Evolutionary conservation across 179 eudicot species (phyloP).

Genomic region (Vitellaria paradoxa): DNA sequence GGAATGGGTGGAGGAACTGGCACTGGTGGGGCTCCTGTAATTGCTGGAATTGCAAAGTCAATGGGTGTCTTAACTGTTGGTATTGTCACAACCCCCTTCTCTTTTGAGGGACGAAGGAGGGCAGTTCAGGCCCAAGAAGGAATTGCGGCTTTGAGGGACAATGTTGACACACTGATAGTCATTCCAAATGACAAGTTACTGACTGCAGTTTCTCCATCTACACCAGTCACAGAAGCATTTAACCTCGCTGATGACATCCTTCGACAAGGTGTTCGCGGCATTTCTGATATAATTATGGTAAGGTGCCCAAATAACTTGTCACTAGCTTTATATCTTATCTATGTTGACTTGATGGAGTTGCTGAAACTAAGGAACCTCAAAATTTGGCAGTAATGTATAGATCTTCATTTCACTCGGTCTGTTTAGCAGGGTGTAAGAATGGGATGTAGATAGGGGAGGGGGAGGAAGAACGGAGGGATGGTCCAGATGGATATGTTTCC

Average conservation of each 20-base stretch:
- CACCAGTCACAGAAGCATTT: constrained; percentile 98
- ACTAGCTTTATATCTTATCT: background rate
- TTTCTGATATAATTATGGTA: constrained; percentile 96
- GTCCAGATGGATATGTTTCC: too few relatives aligned
- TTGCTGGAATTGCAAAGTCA: constrained; percentile 89
- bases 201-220: constrained; percentile 87
- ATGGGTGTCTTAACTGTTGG: constrained; percentile 98
- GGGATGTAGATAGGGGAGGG: background rate
- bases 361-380: background rate
- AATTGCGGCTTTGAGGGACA: constrained; percentile 95
- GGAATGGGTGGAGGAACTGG: constrained; percentile 99
- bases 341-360: background rate
- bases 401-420: too few relatives aligned
- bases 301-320: constrained; percentile 13
- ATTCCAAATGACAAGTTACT: constrained; percentile 95
- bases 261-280: constrained; percentile 98
- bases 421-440: too few relatives aligned
- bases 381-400: background rate
- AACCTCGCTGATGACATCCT: constrained; percentile 98
- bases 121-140: constrained; percentile 99
- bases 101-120: constrained; percentile 94
- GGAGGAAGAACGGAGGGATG: background rate
- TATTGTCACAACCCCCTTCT: constrained; percentile 92
- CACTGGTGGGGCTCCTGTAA: constrained; percentile 92
- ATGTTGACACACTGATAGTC: constrained; percentile 89